These are phyloP conservation scores for Metarhizium robertsii DNA, from an alignment of 2,329 filamentous ascomycete species.

Conservation along the genomic window DNA sequence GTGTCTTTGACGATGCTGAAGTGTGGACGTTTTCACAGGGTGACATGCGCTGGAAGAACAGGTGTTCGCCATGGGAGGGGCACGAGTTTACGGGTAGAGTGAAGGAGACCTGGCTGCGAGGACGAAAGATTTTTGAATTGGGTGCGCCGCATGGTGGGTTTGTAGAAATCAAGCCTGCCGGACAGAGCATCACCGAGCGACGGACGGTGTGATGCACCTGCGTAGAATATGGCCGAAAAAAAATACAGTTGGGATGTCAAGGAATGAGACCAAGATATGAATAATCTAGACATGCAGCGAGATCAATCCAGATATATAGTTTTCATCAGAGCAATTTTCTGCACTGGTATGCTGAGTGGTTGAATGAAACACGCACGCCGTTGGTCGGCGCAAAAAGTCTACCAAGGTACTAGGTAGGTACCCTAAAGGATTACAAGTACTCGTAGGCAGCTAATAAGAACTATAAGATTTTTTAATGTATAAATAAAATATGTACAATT, in stretches of 20 bases:
- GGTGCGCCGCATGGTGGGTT: constrained; percentile 45
- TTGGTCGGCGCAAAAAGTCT: too few relatives aligned
- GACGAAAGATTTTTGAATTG: constrained; percentile 62
- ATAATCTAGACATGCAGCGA: neutral
- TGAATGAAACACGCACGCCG: too few relatives aligned
- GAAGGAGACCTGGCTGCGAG: constrained; percentile 76
- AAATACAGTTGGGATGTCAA: too few relatives aligned
- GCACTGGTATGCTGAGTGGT: too few relatives aligned
- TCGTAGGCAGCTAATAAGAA: too few relatives aligned
- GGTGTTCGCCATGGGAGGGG: constrained; percentile 83
- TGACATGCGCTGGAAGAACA: constrained; percentile 92
- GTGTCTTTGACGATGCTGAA: constrained; percentile 80
- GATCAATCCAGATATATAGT: neutral
- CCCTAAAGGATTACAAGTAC: too few relatives aligned
- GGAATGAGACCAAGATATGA: neutral
- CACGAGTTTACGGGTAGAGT: constrained; percentile 70
- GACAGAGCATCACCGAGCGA: constrained; percentile 52
- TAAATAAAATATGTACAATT: too few relatives aligned
- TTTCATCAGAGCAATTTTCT: neutral
- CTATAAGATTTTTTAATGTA: too few relatives aligned
- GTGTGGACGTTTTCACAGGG: constrained; percentile 64
- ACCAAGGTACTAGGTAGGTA: too few relatives aligned
- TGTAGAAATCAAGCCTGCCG: constrained; percentile 35
- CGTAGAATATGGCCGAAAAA: too few relatives aligned
- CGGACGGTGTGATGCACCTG: constrained; percentile 21